Percentiles rank a stretch among this genome's conserved stretches.
phyloP scores from a whole-genome alignment of 2,329 filamentous ascomycete species.

The Trichothecium sympodiale region DNA sequence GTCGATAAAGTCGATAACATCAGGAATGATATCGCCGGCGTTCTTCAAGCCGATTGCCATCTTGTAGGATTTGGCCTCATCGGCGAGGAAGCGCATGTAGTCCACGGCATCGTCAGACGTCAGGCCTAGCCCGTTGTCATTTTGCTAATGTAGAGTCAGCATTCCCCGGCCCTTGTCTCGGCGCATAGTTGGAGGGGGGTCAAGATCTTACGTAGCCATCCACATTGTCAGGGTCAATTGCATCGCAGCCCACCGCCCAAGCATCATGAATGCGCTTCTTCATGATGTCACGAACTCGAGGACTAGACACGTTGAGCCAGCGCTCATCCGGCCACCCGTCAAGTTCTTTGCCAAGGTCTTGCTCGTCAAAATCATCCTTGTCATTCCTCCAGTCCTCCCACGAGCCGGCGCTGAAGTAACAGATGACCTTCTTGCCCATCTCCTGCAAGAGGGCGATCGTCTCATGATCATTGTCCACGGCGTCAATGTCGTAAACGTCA shows the following conservation, averaged over 20 bases:
- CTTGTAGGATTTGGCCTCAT: slow-evolving; percentile 38
- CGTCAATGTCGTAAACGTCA: slow-evolving; percentile 34
- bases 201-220: slow-evolving; percentile 48
- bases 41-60: slow-evolving; percentile 61
- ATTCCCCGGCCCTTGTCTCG: too few relatives aligned
- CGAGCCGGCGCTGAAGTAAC: slow-evolving; percentile 65
- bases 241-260: slow-evolving; percentile 51
- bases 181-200: not conserved
- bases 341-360: slow-evolving; percentile 46
- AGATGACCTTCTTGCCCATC: slow-evolving; percentile 51
- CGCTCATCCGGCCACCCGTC: slow-evolving; percentile 56
- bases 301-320: slow-evolving; percentile 51
- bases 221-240: slow-evolving; percentile 61
- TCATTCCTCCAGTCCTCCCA: slow-evolving; percentile 56
- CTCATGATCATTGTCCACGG: slow-evolving; percentile 40
- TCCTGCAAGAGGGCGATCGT: slow-evolving; percentile 45
- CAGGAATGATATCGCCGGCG: slow-evolving; percentile 44
- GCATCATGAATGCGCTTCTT: slow-evolving; percentile 46
- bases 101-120: slow-evolving; percentile 44
- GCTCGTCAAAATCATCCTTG: slow-evolving; percentile 36
- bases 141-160: slow-evolving; percentile 25
- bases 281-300: slow-evolving; percentile 56
- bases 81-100: slow-evolving; percentile 50
- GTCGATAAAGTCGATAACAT: slow-evolving; percentile 38
- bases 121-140: slow-evolving; percentile 50